Evolutionary conservation across 371 early-diverging fungal species (phyloP).

Genomic region (Haplosporangium sp.): DNA sequence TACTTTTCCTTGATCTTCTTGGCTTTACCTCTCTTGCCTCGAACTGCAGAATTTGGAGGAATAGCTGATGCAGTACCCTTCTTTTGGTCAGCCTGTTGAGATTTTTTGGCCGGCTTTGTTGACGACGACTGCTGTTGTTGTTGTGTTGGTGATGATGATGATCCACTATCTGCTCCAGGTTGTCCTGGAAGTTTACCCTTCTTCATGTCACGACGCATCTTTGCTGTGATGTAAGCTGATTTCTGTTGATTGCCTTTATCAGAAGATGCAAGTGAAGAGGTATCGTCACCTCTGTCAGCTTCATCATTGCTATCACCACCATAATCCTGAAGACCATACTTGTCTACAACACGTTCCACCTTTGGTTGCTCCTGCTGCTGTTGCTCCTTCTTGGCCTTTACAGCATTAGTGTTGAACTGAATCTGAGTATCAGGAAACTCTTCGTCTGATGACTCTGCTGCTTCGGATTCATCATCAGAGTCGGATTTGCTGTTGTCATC

Average conservation of each 20-base stretch:
- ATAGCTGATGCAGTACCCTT: constrained; percentile 36
- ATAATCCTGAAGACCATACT: constrained; percentile 79
- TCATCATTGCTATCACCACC: constrained; percentile 71
- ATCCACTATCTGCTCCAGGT: constrained; percentile 1
- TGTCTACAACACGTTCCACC: constrained; percentile 57
- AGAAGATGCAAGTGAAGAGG: constrained; percentile 35
- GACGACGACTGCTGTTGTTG: background rate
- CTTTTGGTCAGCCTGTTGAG: constrained; percentile 24
- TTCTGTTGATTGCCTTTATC: constrained; percentile 25
- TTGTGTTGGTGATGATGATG: background rate
- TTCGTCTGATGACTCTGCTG: constrained; percentile 57
- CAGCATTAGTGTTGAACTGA: constrained; percentile 30
- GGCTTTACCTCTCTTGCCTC: constrained; percentile 89
- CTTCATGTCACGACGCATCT: constrained; percentile 52
- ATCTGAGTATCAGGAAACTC: constrained; percentile 75
- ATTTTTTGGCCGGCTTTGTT: constrained; percentile 11
- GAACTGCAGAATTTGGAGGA: constrained; percentile 57
- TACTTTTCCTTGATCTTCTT: constrained; percentile 95
- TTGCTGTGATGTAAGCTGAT: constrained; percentile 48
- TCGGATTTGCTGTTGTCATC: constrained; percentile 24
- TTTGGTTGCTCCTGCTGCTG: constrained; percentile 4
- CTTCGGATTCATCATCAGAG: constrained; percentile 54
- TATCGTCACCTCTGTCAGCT: constrained; percentile 33
- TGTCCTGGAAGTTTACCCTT: constrained; percentile 28
- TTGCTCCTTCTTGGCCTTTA: constrained; percentile 15